phyloP scores from a whole-genome alignment of 768 basidiomycete genomes.

The Tephrocybe sp. region DNA sequence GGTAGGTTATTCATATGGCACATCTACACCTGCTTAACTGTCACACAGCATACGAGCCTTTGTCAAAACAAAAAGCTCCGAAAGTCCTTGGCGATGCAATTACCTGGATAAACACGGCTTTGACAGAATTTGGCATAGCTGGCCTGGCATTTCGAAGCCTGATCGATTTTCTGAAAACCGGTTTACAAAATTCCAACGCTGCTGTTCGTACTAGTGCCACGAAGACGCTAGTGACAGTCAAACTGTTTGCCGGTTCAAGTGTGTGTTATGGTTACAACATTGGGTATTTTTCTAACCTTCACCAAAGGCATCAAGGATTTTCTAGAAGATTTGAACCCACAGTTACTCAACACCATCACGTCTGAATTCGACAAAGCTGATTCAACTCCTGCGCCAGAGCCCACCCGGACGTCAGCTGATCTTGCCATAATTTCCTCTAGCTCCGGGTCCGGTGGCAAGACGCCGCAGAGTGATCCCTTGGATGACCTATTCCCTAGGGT shows the following conservation, averaged over 20 bases:
- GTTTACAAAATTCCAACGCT: conserved; percentile 91
- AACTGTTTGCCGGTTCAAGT: conserved; percentile 90
- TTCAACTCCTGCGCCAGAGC: conserved; percentile 71
- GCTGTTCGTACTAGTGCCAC: conserved; percentile 92
- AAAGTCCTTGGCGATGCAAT: conserved; percentile 93
- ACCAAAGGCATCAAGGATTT: conserved; percentile 82
- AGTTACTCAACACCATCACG: conserved; percentile 86
- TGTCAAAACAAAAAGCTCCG: conserved; percentile 95
- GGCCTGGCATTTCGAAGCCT: conserved; percentile 80
- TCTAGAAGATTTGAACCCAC: conserved; percentile 91
- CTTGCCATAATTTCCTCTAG: conserved; percentile 47
- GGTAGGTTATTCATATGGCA: conserved; percentile 39
- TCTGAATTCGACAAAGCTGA: conserved; percentile 93
- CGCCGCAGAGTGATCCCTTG: conserved; percentile 59
- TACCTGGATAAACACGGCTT: conserved; percentile 80
- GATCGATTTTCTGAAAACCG: conserved; percentile 87
- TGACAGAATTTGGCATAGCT: conserved; percentile 88
- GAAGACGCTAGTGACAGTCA: conserved; percentile 86
- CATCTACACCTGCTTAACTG: background rate
- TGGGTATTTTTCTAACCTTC: background rate
- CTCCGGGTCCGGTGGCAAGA: conserved; percentile 38
- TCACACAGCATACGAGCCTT: conserved; percentile 79
- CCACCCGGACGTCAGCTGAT: conserved; percentile 76
- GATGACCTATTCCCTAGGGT: conserved; percentile 96
- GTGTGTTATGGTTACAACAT: conserved; percentile 14